Evolutionary conservation across 495 filamentous ascomycete species (phyloP).

Genomic region (Aspergillus avenaceus): DNA sequence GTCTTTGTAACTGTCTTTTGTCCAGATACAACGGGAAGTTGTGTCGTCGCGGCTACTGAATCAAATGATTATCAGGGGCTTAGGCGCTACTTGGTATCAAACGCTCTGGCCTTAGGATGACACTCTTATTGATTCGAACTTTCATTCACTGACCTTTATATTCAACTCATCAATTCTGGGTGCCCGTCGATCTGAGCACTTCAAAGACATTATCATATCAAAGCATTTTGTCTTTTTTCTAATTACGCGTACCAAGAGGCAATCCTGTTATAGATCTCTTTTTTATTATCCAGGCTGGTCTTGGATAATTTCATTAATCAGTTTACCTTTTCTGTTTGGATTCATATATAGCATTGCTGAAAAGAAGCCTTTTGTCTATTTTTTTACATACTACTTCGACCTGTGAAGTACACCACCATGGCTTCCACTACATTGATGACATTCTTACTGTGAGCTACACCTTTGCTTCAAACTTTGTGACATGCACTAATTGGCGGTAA

Average conservation of each 20-base stretch:
- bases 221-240: background rate
- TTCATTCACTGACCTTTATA: constrained; percentile 2
- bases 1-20: background rate
- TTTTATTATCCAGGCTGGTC: constrained; percentile 15
- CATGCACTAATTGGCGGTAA: constrained; percentile 10
- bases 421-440: constrained; percentile 72
- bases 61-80: constrained; percentile 14
- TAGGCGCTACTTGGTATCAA: constrained; percentile 11
- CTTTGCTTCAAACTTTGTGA: background rate
- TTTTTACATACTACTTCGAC: background rate
- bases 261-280: background rate
- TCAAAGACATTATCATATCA: background rate
- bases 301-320: constrained; percentile 6
- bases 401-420: constrained; percentile 36
- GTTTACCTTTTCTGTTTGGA: background rate
- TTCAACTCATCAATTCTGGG: constrained; percentile 6
- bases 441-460: constrained; percentile 63
- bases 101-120: constrained; percentile 9
- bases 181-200: background rate
- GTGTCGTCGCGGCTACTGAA: constrained; percentile 22
- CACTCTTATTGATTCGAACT: constrained; percentile 6
- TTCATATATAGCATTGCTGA: background rate
- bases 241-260: background rate
- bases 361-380: background rate
- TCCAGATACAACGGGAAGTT: constrained; percentile 14